These are phyloP conservation scores for Lagenaria siceraria DNA, from an alignment of 306 rosid species.

Conservation along the genomic window DNA sequence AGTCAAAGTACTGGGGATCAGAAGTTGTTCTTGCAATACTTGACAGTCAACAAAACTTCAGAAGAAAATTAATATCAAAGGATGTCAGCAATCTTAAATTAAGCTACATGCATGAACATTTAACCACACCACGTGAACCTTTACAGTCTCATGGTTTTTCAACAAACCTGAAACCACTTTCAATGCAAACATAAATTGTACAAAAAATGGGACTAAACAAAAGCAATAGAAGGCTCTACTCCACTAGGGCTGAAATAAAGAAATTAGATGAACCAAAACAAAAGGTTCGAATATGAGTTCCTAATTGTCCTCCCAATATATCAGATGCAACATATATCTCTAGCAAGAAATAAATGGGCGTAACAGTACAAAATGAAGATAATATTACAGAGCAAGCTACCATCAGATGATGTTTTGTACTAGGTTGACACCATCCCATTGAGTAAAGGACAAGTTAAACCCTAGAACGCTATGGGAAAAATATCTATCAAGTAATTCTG, in stretches of 20 bases:
- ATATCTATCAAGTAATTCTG: not conserved
- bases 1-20: not conserved
- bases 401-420: not conserved
- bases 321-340: not conserved
- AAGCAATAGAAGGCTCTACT: not conserved
- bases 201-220: not conserved
- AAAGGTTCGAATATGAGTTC: not conserved
- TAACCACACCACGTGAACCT: not conserved
- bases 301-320: not conserved
- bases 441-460: not conserved
- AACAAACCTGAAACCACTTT: not conserved
- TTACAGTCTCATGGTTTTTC: not conserved
- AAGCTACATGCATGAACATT: not conserved
- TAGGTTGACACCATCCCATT: not conserved
- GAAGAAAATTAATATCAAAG: not conserved
- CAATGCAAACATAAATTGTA: not conserved
- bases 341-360: not conserved
- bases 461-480: not conserved
- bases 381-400: not conserved
- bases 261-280: not conserved
- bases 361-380: not conserved
- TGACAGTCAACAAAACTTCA: not conserved
- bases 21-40: not conserved
- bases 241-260: not conserved
- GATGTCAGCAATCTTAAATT: not conserved